Conservation (phyloP, 1,139 yeast species). For the Debaryomyces singareniensis region DNA sequence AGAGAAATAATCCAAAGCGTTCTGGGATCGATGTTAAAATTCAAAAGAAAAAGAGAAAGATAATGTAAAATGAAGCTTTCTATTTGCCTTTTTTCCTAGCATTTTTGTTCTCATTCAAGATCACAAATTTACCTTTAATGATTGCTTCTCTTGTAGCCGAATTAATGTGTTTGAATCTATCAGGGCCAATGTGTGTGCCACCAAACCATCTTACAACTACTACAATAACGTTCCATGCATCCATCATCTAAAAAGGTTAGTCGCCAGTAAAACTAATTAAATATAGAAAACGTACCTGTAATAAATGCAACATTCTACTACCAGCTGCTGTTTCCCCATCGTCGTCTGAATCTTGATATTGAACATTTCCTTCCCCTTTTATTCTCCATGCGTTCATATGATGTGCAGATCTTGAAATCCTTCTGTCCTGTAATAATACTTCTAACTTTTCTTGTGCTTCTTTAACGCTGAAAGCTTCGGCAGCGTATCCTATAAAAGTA, state of each 20-base stretch:
- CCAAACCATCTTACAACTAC: slow-evolving; percentile 93
- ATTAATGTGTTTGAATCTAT: slow-evolving; percentile 88
- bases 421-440: slow-evolving; percentile 54
- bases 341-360: slow-evolving; percentile 83
- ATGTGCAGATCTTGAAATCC: slow-evolving; percentile 65
- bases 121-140: slow-evolving; percentile 49
- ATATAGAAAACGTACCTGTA: slow-evolving; percentile 43
- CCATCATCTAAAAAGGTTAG: slow-evolving; percentile 46
- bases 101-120: slow-evolving; percentile 10
- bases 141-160: slow-evolving; percentile 83
- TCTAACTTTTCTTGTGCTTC: slow-evolving; percentile 56
- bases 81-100: slow-evolving; percentile 19
- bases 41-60: slow-evolving; percentile 8
- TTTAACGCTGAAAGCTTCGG: slow-evolving; percentile 51
- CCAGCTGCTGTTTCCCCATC: slow-evolving; percentile 99
- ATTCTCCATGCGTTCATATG: slow-evolving; percentile 87
- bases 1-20: slow-evolving; percentile 4
- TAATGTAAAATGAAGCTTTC: slow-evolving; percentile 3
- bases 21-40: slow-evolving; percentile 12
- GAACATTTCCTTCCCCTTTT: slow-evolving; percentile 43
- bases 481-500: slow-evolving; percentile 74
- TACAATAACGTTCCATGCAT: slow-evolving; percentile 79
- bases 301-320: slow-evolving; percentile 70
- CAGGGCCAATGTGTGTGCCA: slow-evolving; percentile 88
- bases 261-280: background rate